These are phyloP conservation scores for Eimeria maxima DNA, from an alignment of 169 alveolate species.

Conservation along the genomic window DNA sequence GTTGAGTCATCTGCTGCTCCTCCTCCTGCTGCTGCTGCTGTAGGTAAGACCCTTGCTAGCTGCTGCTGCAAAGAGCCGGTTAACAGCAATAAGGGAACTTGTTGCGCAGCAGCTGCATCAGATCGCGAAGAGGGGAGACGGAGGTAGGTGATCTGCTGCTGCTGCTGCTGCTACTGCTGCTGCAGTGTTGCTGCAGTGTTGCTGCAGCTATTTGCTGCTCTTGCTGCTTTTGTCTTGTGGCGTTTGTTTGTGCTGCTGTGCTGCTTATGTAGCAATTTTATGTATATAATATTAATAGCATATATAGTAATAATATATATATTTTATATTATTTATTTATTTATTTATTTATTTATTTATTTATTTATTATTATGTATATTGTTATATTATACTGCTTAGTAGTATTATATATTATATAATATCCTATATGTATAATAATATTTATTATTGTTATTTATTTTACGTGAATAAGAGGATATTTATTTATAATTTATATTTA, in stretches of 20 bases:
- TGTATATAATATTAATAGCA: too few species aligned
- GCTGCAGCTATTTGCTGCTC: background rate
- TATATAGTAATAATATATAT: background rate
- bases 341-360: background rate
- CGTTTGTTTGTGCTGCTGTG: background rate
- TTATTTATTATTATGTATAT: background rate
- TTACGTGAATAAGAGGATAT: too few species aligned
- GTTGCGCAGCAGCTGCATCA: constrained; percentile 56
- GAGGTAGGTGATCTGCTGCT: background rate
- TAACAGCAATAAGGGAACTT: constrained; percentile 8
- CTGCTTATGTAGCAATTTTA: too few species aligned
- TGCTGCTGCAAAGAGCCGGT: constrained; percentile 40
- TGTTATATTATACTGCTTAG: background rate
- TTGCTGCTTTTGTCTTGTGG: background rate
- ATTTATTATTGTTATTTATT: too few species aligned
- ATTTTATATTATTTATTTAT: background rate
- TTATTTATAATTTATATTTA: too few species aligned
- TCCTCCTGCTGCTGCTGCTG: constrained; percentile 4
- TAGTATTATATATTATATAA: too few species aligned
- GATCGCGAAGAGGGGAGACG: constrained; percentile 29
- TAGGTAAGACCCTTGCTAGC: background rate
- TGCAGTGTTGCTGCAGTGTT: background rate
- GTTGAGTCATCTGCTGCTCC: background rate
- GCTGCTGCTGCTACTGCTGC: background rate
- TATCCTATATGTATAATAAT: too few species aligned